A percentile compares a stretch with the other conserved stretches of the same genome.
Conservation (phyloP, 1,139 yeast genomes). For the Kodamaea anthophila region DNA sequence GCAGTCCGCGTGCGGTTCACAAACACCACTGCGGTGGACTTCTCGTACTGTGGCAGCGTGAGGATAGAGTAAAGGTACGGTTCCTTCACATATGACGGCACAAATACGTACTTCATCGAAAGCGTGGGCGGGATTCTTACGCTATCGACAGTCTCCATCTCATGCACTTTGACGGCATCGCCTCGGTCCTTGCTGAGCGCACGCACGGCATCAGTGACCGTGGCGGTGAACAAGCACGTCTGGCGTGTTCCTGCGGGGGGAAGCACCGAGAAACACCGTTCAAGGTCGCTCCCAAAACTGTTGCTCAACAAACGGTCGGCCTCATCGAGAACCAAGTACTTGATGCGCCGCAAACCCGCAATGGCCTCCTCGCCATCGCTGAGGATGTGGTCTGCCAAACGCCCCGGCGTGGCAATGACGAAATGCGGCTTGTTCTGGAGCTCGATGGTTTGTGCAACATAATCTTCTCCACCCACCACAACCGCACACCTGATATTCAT, state of each 20-base stretch:
- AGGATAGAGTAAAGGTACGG: constrained; percentile 73
- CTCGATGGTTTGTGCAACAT: constrained; percentile 77
- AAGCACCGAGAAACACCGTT: constrained; percentile 61
- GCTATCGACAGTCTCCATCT: constrained; percentile 64
- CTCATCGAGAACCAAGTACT: constrained; percentile 86
- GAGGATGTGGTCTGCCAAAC: constrained; percentile 87
- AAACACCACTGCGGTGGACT: constrained; percentile 74
- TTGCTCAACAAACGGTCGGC: constrained; percentile 87
- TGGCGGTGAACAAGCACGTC: constrained; percentile 89
- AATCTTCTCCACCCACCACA: constrained; percentile 93
- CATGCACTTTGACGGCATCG: constrained; percentile 69
- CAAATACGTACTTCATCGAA: constrained; percentile 46
- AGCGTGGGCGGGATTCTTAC: constrained; percentile 79
- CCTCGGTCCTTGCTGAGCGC: constrained; percentile 62
- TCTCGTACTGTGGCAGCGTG: constrained; percentile 53
- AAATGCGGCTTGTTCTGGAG: constrained; percentile 85
- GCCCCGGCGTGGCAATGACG: constrained; percentile 95
- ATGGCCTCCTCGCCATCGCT: constrained; percentile 88
- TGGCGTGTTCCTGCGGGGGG: constrained; percentile 74
- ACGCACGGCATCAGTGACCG: constrained; percentile 89
- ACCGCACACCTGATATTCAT: constrained; percentile 79
- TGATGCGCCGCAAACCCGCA: constrained; percentile 68
- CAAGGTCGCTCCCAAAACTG: constrained; percentile 76
- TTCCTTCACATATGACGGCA: constrained; percentile 86
- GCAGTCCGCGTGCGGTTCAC: constrained; percentile 90